Evolutionary conservation across 352 stramenopile genomes (phyloP), one percentile per base, ranked within the genome.

Genomic region (Globisporangium parvum): DNA sequence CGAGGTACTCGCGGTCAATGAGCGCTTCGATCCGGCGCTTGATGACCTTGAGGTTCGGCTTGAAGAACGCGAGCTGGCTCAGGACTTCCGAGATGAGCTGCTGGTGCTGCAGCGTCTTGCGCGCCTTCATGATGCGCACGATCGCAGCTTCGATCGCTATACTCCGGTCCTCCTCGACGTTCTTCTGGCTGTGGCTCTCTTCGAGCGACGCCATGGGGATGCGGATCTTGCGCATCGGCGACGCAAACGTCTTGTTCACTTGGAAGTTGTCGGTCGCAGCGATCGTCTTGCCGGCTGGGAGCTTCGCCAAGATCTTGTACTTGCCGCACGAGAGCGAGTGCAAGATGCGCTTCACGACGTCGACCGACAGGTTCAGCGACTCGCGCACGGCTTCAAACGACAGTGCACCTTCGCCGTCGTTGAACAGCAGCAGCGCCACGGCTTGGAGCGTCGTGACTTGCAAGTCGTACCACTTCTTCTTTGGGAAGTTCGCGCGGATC

Each of bases 121-220:
- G 78, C 20, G 95, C 95, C 79, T 99, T 99, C 97, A 99, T 99
- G 77, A 99, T 99, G 70, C 97, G 93, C 42, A 99, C 97, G 66
- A 99, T 98, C 14, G 97, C 96, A 40, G 97, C 97, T 81, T 99
- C 97, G 69, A 99, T 99, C 20, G 97, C 96, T 75, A 98, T 97
- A 59, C 88, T 90, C 41, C 90, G 79, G 58, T 97, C 88, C 67
- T 99, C 96, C 69, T 99, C 94, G 5, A 99, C 95, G 48, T 96
- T 85, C 75, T 99, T 99, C 47, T 97, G 96, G 67, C 97, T 99
- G 80, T 99, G 91, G 55, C 88, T 97, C 67, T 98, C 91, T 55
- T 99, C 97, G 46, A 99, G 75, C 26, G 91, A 98, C 28, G 97
- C 96, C 96, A 99, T 99, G 3, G 97, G 97, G 61, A 99, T 98